Evolutionary conservation across 2,329 filamentous ascomycete species (phyloP).

Genomic region (Apiospora marii): DNA sequence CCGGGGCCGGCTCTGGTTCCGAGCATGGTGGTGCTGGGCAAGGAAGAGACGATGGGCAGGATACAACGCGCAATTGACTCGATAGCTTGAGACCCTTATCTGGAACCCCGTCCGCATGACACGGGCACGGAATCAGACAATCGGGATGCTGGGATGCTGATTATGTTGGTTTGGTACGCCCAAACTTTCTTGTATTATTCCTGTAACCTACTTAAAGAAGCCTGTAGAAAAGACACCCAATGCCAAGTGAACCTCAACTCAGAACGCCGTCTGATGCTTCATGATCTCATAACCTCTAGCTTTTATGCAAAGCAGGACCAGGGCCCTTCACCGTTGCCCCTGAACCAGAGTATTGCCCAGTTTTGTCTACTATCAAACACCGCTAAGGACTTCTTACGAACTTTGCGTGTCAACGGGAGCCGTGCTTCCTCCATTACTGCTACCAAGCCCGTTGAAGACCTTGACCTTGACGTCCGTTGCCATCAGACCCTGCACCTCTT

Average conservation of each 20-base stretch:
- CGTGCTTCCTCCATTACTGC: neutral
- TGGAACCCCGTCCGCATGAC: neutral
- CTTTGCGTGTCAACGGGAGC: neutral
- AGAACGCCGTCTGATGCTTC: conserved; percentile 44
- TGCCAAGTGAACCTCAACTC: conserved; percentile 17
- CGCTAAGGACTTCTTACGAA: neutral
- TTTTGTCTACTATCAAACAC: neutral
- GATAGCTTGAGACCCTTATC: neutral
- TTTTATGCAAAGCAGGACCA: neutral
- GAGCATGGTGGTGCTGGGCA: conserved; percentile 39
- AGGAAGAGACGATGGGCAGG: conserved; percentile 36
- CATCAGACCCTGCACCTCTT: conserved; percentile 45
- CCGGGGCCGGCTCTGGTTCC: conserved; percentile 36
- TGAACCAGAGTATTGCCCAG: neutral
- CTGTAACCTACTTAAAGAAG: conserved; percentile 5
- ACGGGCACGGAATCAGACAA: too few relatives aligned
- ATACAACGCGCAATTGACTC: conserved; percentile 22
- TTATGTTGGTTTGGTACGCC: neutral
- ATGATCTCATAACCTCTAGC: conserved; percentile 35
- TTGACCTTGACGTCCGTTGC: conserved; percentile 42
- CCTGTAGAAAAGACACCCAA: conserved; percentile 20
- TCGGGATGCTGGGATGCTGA: neutral
- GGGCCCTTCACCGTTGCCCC: neutral
- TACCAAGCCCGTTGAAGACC: conserved; percentile 39
- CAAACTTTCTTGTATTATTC: conserved; percentile 15